These are phyloP conservation scores for Incumbomyces delicatus DNA, from an alignment of 2,329 filamentous ascomycete species.

Conservation along the genomic window DNA sequence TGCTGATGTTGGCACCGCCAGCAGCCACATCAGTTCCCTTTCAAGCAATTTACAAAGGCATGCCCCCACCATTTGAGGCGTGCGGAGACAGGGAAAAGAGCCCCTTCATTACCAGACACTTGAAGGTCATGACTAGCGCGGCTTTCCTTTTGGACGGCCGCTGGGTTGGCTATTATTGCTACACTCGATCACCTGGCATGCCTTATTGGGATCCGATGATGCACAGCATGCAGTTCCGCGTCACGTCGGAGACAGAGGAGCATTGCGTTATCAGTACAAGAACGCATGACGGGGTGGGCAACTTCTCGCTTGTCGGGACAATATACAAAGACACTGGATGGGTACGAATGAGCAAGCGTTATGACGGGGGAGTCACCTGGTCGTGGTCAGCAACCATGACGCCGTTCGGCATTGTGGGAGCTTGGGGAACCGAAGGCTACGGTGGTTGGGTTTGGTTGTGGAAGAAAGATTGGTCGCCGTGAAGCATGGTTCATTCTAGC, in stretches of 20 bases:
- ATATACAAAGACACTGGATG: neutral
- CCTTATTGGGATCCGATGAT: neutral
- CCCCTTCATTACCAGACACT: neutral
- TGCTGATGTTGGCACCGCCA: neutral
- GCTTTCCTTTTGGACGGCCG: neutral
- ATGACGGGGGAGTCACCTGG: neutral
- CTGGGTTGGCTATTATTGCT: constrained; percentile 4
- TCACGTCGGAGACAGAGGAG: neutral
- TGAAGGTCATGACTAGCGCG: neutral
- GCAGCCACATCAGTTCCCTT: neutral
- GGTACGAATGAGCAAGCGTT: neutral
- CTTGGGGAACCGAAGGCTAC: neutral
- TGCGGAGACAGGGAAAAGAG: too few relatives aligned
- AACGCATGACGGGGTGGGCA: neutral
- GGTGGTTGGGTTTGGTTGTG: constrained; percentile 5
- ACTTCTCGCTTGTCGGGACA: neutral
- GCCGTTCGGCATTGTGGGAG: neutral
- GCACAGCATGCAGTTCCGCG: neutral
- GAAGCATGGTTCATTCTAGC: too few relatives aligned
- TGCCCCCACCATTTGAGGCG: neutral
- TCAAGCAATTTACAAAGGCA: neutral
- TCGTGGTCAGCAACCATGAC: neutral
- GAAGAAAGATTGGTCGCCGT: constrained; percentile 3
- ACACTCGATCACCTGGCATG: neutral
- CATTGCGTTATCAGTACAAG: neutral